Conservation (phyloP, 1,139 yeast species). For the Candida sp. region DNA sequence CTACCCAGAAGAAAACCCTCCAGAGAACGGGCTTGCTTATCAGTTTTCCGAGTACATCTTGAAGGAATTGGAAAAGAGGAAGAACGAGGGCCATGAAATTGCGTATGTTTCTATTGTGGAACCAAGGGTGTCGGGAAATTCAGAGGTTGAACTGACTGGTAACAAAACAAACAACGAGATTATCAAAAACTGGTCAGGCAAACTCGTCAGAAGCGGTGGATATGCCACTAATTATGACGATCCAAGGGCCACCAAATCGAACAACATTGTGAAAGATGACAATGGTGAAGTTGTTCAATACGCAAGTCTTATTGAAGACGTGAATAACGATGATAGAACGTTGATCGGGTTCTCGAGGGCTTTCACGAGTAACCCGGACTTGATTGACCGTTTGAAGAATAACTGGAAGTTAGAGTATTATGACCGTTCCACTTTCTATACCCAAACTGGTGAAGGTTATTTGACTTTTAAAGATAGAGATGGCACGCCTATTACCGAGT, state of each 20-base stretch:
- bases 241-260: no score
- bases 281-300: no score
- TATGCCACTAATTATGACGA: no score
- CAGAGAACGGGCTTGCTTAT: no score
- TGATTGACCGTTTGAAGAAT: not conserved
- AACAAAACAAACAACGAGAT: not conserved
- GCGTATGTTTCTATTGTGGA: conserved; percentile 62
- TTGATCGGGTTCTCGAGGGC: not conserved
- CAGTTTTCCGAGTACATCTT: conserved; percentile 43
- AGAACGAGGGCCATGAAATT: conserved; percentile 37
- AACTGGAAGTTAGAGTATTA: no score
- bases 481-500: no score
- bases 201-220: not conserved
- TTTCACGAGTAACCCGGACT: not conserved
- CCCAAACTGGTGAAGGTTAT: not conserved
- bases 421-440: not conserved
- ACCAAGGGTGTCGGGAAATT: conserved; percentile 28
- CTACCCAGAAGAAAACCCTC: no score
- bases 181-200: not conserved
- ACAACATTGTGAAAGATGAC: no score
- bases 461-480: no score
- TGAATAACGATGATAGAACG: not conserved
- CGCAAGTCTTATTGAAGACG: not conserved
- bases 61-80: conserved; percentile 40
- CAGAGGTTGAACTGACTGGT: conserved; percentile 15